Conservation (phyloP, 495 filamentous ascomycete genomes). For the Lophiotrema nucula region DNA sequence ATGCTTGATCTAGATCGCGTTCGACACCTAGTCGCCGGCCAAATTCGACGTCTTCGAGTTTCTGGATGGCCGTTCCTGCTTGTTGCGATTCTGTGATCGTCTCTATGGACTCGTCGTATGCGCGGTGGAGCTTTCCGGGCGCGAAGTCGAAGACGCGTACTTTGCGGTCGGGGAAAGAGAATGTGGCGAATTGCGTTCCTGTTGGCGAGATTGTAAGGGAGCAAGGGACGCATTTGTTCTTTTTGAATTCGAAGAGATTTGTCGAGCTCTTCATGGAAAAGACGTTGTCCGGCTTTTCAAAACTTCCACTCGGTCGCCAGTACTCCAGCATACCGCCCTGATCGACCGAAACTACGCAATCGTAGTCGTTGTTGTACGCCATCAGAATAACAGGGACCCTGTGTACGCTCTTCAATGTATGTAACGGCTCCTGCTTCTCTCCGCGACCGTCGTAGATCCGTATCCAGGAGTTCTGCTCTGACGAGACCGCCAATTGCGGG, state of each 20-base stretch:
- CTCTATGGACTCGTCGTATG: slow-evolving; percentile 88
- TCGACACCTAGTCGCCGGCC: slow-evolving; percentile 85
- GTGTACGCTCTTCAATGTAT: slow-evolving; percentile 73
- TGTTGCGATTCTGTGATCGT: slow-evolving; percentile 93
- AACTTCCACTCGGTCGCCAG: slow-evolving; percentile 76
- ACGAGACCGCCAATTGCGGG: slow-evolving; percentile 87
- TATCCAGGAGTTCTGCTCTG: slow-evolving; percentile 67
- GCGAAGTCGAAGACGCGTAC: slow-evolving; percentile 91
- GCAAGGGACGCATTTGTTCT: slow-evolving; percentile 76
- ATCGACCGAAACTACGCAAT: slow-evolving; percentile 87
- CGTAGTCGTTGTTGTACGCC: slow-evolving; percentile 82
- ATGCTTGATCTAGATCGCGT: slow-evolving; percentile 72
- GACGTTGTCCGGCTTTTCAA: slow-evolving; percentile 88
- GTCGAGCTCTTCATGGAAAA: slow-evolving; percentile 91
- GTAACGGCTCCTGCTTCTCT: slow-evolving; percentile 68
- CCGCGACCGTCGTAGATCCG: slow-evolving; percentile 87
- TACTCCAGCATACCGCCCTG: slow-evolving; percentile 96
- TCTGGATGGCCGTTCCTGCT: slow-evolving; percentile 74
- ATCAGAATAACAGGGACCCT: slow-evolving; percentile 75
- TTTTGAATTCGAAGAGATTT: slow-evolving; percentile 95
- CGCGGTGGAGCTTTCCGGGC: slow-evolving; percentile 80
- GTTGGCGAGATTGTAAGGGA: slow-evolving; percentile 86
- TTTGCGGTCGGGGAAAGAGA: slow-evolving; percentile 91
- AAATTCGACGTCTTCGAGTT: slow-evolving; percentile 86
- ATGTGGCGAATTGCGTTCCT: slow-evolving; percentile 78